Conservation (phyloP, 2,329 filamentous ascomycete species). For the Raffaelea ambrosiae region DNA sequence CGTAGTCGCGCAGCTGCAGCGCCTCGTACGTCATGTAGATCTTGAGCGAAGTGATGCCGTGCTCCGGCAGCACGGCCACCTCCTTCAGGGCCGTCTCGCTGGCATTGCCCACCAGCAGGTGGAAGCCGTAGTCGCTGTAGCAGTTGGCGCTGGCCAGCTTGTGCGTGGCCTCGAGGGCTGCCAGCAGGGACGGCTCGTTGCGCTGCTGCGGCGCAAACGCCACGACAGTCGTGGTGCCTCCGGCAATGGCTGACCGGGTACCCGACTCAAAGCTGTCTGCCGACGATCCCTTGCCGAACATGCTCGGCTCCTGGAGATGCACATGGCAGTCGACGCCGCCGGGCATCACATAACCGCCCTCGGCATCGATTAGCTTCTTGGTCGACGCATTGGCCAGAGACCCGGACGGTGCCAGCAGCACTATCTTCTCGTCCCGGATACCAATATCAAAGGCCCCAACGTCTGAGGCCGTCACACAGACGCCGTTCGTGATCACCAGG, state of each 20-base stretch:
- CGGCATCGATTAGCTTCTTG: constrained; percentile 28
- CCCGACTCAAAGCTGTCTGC: constrained; percentile 29
- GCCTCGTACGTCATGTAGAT: constrained; percentile 45
- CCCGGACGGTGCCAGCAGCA: constrained; percentile 27
- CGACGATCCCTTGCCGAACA: constrained; percentile 23
- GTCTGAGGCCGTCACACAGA: constrained; percentile 33
- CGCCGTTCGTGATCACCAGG: constrained; percentile 32
- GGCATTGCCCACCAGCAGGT: constrained; percentile 41
- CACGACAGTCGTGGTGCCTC: constrained; percentile 50
- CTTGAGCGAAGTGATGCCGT: constrained; percentile 40
- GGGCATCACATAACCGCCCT: constrained; percentile 33
- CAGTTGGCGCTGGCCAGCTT: constrained; percentile 30
- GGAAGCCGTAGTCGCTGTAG: constrained; percentile 50
- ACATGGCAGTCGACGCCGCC: constrained; percentile 32
- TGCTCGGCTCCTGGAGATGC: constrained; percentile 28
- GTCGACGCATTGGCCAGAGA: constrained; percentile 20
- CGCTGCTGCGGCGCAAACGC: constrained; percentile 47
- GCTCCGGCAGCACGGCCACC: constrained; percentile 27
- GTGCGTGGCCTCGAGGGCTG: constrained; percentile 38
- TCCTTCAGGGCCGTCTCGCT: constrained; percentile 30
- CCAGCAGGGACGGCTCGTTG: constrained; percentile 32
- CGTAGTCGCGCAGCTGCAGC: constrained; percentile 37
- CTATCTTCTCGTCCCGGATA: constrained; percentile 33
- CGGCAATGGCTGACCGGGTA: constrained; percentile 45
- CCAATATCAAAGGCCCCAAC: constrained; percentile 31